Conservation (phyloP, 192 early-diverging fungal species). For the Helicostylum pulchrum region DNA sequence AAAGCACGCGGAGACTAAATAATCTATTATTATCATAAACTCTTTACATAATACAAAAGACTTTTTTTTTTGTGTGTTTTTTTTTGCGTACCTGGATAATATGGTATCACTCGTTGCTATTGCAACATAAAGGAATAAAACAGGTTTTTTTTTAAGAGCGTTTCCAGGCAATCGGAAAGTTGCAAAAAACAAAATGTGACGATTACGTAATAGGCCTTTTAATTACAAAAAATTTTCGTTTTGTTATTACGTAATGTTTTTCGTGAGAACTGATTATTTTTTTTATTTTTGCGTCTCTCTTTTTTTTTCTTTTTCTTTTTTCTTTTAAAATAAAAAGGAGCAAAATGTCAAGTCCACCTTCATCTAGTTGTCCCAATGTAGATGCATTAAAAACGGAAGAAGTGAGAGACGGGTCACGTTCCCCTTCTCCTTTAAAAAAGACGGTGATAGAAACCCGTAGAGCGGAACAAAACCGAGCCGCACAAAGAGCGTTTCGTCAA, state of each 20-base stretch:
- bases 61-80: too few species aligned
- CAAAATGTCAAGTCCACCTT: background rate
- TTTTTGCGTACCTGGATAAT: too few species aligned
- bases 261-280: constrained; percentile 13
- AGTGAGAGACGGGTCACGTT: background rate
- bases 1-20: background rate
- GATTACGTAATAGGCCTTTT: too few species aligned
- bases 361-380: background rate
- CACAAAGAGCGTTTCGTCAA: constrained; percentile 74
- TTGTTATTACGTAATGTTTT: background rate
- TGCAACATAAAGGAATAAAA: too few species aligned
- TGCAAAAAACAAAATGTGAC: too few species aligned
- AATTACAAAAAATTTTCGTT: too few species aligned
- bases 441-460: constrained; percentile 18
- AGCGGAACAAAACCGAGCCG: constrained; percentile 38
- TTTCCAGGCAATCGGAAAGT: too few species aligned
- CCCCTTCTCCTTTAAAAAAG: constrained; percentile 8
- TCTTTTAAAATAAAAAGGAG: background rate
- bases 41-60: too few species aligned
- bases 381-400: background rate
- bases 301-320: background rate
- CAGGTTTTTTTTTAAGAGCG: too few species aligned
- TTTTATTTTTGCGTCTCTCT: background rate
- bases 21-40: too few species aligned
- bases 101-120: too few species aligned